Base-by-base conservation (phyloP, 768 basidiomycete genomes). In the Podaxis carcinomalis region DNA sequence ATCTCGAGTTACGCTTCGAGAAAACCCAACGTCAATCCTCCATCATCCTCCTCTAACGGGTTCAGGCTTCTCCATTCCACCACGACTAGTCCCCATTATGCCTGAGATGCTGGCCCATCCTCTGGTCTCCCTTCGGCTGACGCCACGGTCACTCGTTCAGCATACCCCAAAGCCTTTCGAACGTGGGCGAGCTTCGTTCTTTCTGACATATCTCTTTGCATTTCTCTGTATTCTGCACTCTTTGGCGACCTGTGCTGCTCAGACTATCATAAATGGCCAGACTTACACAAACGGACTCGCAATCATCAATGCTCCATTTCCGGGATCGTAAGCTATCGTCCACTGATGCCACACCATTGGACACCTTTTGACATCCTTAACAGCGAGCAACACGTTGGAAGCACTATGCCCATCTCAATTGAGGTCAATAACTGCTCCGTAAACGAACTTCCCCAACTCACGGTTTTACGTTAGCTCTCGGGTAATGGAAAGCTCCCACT, bases 401-500 rank as follows among this genome's bases (percentile, higher is more conserved):
- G 66, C 51, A 69, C 62, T 44, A 56, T 71, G 28, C 61, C 64
- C 28, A 70, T 73, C 36, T 66, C 69, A 19, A 68, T 73, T n/a
- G 72, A 73, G 57, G 72, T 72, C 9, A 23, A 69, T 55, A 14
- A 13, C 54, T 51, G 23, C 36, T 50, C 28, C 35, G 11, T 32
- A 10, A 11, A 44, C 16, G n/a, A 44, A 14, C 42, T 4, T 16
- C 39, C 32, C 5, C 35, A 10, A 35, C 56, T 60, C 40, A 63
- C 36, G 25, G 9, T n/a, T 52, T 40, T 60, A 56, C 27, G 54
- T 35, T 58, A 72, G 68, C 68, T 82, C 1, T 81, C 80, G 32
- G 81, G 80, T 3, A 70, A 82, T 65, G 80, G 80, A 21, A 74
- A 77, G 46, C 69, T 82, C 11, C 69, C 74, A 37, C 59, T 72